Percentiles rank a stretch among this genome's conserved stretches.
These are phyloP conservation scores for Diaporthe amygdali DNA, from an alignment of 2,329 filamentous ascomycete genomes.

Conservation along the genomic window DNA sequence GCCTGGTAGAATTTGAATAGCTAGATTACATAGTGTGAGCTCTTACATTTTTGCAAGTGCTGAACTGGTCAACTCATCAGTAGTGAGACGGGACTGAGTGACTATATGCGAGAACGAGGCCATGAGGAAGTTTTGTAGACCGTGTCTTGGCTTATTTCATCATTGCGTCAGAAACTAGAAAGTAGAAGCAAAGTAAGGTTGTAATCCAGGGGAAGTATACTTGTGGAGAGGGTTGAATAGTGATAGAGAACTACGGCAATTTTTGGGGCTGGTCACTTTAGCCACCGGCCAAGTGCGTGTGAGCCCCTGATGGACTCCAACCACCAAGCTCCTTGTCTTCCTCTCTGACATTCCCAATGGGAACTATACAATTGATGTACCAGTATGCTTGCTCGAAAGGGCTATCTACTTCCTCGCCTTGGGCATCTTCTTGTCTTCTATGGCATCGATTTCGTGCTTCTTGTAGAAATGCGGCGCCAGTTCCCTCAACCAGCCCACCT, in stretches of 20 bases:
- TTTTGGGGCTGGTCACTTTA: background rate
- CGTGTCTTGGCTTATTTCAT: no score
- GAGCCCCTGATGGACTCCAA: background rate
- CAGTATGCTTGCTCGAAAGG: background rate
- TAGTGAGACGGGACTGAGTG: no score
- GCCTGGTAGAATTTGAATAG: no score
- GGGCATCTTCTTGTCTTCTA: constrained; percentile 75
- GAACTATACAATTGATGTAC: background rate
- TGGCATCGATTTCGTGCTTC: constrained; percentile 82
- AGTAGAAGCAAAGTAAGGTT: no score
- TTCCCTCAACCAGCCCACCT: constrained; percentile 84
- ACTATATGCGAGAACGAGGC: no score
- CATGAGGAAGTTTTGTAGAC: no score
- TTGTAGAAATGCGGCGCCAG: constrained; percentile 96
- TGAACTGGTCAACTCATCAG: no score
- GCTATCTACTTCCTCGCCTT: constrained; percentile 32
- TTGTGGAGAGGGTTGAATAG: no score
- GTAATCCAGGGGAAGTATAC: no score
- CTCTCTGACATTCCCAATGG: background rate
- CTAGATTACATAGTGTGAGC: background rate
- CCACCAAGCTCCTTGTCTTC: no score
- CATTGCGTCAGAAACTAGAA: no score
- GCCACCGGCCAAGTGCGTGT: background rate
- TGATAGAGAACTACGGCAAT: background rate
- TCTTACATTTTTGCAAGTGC: no score